Percentiles rank a stretch among this genome's conserved stretches.
These are phyloP conservation scores for Jimgerdemannia flammicorona DNA, from an alignment of 192 early-diverging fungal genomes.

Conservation along the genomic window DNA sequence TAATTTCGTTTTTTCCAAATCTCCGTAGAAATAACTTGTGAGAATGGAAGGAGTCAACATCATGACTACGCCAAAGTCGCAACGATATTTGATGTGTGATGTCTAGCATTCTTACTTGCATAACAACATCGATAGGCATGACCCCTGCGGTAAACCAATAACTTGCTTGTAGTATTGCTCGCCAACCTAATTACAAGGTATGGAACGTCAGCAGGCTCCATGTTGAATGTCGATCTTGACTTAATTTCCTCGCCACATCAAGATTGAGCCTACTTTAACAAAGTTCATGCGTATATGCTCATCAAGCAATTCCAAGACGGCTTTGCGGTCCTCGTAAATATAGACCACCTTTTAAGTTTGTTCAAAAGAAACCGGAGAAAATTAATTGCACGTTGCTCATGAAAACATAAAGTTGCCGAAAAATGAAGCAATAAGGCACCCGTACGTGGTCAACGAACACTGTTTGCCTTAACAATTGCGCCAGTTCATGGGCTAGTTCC, in stretches of 20 bases:
- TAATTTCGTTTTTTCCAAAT: conserved; percentile 62
- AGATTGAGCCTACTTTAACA: conserved; percentile 40
- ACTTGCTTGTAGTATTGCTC: conserved; percentile 61
- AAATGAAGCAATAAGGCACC: neutral
- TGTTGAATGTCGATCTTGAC: neutral
- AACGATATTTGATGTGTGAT: too few relatives aligned
- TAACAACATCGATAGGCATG: conserved; percentile 77
- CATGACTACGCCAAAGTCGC: too few relatives aligned
- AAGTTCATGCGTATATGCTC: conserved; percentile 68
- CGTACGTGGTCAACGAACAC: conserved; percentile 11
- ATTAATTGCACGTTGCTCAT: neutral
- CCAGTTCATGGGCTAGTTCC: conserved; percentile 8
- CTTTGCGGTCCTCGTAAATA: conserved; percentile 41
- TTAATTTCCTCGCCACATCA: neutral
- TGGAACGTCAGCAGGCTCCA: too few relatives aligned
- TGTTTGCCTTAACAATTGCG: conserved; percentile 8
- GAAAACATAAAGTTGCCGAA: neutral
- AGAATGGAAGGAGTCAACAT: too few relatives aligned
- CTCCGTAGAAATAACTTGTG: conserved; percentile 70
- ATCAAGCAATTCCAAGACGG: conserved; percentile 43
- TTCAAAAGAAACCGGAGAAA: too few relatives aligned
- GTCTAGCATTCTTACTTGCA: conserved; percentile 59
- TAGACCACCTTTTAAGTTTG: conserved; percentile 43
- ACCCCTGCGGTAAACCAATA: conserved; percentile 90
- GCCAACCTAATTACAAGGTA: conserved; percentile 25